Base-by-base conservation (phyloP, 2,329 filamentous ascomycete genomes). In the Alternaria burnsii region DNA sequence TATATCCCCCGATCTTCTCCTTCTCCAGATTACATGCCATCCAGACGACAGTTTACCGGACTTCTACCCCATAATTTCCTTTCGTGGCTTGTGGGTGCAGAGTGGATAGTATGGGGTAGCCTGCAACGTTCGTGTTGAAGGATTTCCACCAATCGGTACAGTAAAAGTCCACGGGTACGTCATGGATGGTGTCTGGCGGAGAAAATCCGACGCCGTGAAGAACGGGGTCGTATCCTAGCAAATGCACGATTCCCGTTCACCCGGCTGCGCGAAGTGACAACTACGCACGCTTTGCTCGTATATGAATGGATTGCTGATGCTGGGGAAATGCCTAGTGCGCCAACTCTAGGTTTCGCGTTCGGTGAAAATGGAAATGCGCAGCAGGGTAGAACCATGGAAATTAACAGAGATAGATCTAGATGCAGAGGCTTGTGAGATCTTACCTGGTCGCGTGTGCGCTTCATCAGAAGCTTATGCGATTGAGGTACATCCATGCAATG, bases 121-220 rank as follows among this genome's bases (percentile, higher is more conserved):
- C 34, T 34, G 18, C 4, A 38, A 50, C 20, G 32, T 26, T 28
- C n/a, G 32, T 47, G 30, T 46, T 16, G 57, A 42, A 1, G n/a
- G 28, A 48, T 38, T 57, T 61, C 61, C 61, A 63, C 61, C 61
- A 63, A 63, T 63, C 52, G 42, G 59, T 44, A 18, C 28, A 14
- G 40, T 32, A 9, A 10, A 24, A 43, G 11, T 43, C 26, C 26
- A 42, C 30, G 30, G 18, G 18, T 24, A n/a, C 30, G 46, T 48
- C 44, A 36, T 36, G 18, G 44, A 32, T 34, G 28, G 12, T 48
- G 44, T 48, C n/a, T 47, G n/a, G 28, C 44, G 44, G 44, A 48
- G 12, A 16, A 48, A 22, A 22, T 48, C 11, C 28, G 28, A 34
- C n/a, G 28, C n/a, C 44, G 44, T 10, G 18, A 2, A 34, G 20